Evolutionary conservation across 495 filamentous ascomycete genomes (phyloP).

Genomic region (Aspergillus asperescens): DNA sequence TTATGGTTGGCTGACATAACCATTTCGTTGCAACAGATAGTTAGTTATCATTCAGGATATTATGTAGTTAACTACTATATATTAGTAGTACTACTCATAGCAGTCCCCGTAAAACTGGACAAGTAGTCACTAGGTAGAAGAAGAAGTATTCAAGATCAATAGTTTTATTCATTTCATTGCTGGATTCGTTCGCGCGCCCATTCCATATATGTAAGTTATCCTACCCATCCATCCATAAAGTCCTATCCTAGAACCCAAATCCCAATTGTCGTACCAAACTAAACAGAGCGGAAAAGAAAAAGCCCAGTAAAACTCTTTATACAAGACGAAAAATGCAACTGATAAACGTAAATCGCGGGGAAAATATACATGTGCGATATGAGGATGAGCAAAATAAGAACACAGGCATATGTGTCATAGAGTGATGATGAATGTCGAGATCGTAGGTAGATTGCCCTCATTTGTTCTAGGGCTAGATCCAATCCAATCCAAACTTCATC

Average conservation of each 20-base stretch:
- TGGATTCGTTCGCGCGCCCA: not conserved
- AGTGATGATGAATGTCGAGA: not conserved
- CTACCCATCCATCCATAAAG: not conserved
- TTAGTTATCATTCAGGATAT: too few relatives aligned
- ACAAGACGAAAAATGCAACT: constrained; percentile 2
- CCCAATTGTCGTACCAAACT: not conserved
- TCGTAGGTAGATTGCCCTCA: not conserved
- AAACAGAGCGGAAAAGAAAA: too few relatives aligned
- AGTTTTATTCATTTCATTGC: not conserved
- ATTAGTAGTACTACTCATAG: too few relatives aligned
- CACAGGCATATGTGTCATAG: not conserved
- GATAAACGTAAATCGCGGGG: not conserved
- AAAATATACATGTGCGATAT: constrained; percentile 8
- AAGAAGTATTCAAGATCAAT: not conserved
- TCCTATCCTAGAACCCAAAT: not conserved
- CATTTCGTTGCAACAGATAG: too few relatives aligned
- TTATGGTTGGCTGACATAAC: too few relatives aligned
- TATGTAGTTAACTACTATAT: too few relatives aligned
- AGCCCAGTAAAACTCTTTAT: not conserved
- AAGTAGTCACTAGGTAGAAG: not conserved
- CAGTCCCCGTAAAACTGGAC: too few relatives aligned
- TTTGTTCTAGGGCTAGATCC: not conserved
- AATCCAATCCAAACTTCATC: constrained; percentile 1
- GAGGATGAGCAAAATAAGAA: not conserved
- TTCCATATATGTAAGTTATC: constrained; percentile 1